Evolutionary conservation across 2,329 filamentous ascomycete genomes (phyloP), one percentile per base, ranked within the genome.

Genomic region (Amylocarpus encephaloides): DNA sequence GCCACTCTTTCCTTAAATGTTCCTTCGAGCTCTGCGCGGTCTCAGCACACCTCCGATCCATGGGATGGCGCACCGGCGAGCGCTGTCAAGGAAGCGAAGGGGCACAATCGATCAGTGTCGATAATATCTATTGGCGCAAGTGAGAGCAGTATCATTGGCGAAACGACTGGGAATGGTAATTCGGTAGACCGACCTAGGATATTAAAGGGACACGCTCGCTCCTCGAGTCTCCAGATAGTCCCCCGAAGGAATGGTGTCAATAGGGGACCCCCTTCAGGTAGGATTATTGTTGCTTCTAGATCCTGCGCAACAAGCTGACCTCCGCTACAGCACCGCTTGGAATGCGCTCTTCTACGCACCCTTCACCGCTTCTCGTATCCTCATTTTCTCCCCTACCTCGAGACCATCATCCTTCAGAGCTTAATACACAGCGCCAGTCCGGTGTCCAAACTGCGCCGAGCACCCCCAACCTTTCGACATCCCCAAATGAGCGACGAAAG

Each of bases 181-280:
- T 15, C 64, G 56, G 35, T 65, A 64, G 63, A 65, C 49, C 68
- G 71, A 58, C 68, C 75, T 16, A 70, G 75, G 46, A 77, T 80
- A 16, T 65, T 63, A 15, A 80, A 81, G 59, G 79, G 83, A 4
- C 90, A 95, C 72, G 81, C 76, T 43, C 78, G 90, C 46, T 89
- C 89, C 34, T 81, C 88, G 19, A 95, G 90, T 71, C 70, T 95
- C 52, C 90, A 95, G 66, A 85, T 92, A 58, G 66, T 80, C 55
- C 73, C 82, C 42, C 74, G 74, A 54, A 68, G 68, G 53, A 64
- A 67, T 50, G 68, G 69, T 49, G 62, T 66, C 30, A 68, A 68
- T 58, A 70, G 70, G 48, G 69, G 65, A 18, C 63, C 64, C 38
- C 53, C 61, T 51, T 69, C 69, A 65, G 68, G 72, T 73, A 69